Evolutionary conservation across 768 basidiomycete genomes (phyloP), one percentile per base, ranked within the genome.

Genomic region (Boletus patriciae): DNA sequence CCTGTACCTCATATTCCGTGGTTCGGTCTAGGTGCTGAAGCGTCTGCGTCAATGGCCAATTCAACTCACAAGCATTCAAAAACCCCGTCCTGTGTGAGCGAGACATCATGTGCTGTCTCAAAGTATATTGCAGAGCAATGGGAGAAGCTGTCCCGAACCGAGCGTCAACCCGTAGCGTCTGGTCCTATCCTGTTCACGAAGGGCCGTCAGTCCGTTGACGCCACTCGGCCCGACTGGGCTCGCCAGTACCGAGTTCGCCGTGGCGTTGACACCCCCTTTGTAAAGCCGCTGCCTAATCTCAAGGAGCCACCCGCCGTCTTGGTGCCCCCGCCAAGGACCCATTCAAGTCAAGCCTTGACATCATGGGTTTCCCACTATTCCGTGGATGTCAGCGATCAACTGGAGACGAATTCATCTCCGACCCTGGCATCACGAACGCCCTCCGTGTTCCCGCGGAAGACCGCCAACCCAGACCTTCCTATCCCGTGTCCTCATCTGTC

Each of bases 251-350:
- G 66, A 21, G 44, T 62, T 9, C 79, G 80, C 41, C 83, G 86
- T 37, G 86, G 86, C 3, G 69, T 83, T 15, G 86, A 87, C 60
- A 61, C 62, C 6, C 86, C 86, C 2, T 87, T 87, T 63, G 59
- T 63, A 36, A 58, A 59, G 59, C 62, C 72, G 53, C 54, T 61
- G 47, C 73, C 46, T 44, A 50, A 29, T 15, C 65, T 64, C 50
- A 52, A 60, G 18, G 60, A 65, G 27, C 62, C 58, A 2, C 70
- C 46, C n/a, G 12, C 52, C 27, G 16, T 66, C 37, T 73, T 70
- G 62, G 59, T 40, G n/a, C 72, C 66, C 46, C 76, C 72, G 49
- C 71, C 70, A 46, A 70, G 66, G 58, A 66, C 70, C 38, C 64
- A 66, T 37, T 57, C 67, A 16, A 72, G 68, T 51, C 68, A 55